Base-by-base conservation (phyloP, 177 flowering plant genomes). In the Vitis hybrid region DNA sequence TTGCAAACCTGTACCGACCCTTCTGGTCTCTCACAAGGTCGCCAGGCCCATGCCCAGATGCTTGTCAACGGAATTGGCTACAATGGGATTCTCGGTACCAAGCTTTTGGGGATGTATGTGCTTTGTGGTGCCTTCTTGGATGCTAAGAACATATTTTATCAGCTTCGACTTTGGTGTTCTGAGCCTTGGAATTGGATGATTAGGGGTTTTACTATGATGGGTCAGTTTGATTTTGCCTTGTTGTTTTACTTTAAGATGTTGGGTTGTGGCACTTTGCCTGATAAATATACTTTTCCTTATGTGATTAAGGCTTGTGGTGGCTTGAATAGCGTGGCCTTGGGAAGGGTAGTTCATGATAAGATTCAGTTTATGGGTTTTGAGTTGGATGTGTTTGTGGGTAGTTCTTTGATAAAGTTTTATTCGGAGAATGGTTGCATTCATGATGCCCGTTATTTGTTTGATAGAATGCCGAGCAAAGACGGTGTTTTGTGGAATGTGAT, bases 161-260 rank as follows among this genome's bases (percentile, higher is more conserved):
- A 72, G 73, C 67, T 90, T n/a, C 80, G 84, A 1, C 76, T 80
- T 69, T 50, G 60, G 9, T 76, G 63, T 50, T 52, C 90, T 9
- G 76, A 77, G 75, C 87, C 90, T 64, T 91, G 98, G 98, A 91
- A 90, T 85, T 88, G 89, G 95, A 90, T 90, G 92, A 91, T 91
- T 64, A 85, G 97, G 66, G 90, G 91, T 64, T 85, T 86, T 78
- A 80, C 78, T 3, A 74, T 66, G 76, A 76, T 85, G 84, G 84
- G 89, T 51, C 72, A 54, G 63, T 84, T 81, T 72, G 76, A 86
- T 48, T 79, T 79, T 70, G 87, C 91, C 2, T 26, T 93, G 72
- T 68, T 84, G 84, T 82, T 86, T 67, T 93, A 83, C 77, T 87
- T 90, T 39, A 91, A 91, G 90, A 91, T 93, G 97, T 74, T 93